Base-by-base conservation (phyloP, 176 grass and related monocot species). In the Paspalum vaginatum region DNA sequence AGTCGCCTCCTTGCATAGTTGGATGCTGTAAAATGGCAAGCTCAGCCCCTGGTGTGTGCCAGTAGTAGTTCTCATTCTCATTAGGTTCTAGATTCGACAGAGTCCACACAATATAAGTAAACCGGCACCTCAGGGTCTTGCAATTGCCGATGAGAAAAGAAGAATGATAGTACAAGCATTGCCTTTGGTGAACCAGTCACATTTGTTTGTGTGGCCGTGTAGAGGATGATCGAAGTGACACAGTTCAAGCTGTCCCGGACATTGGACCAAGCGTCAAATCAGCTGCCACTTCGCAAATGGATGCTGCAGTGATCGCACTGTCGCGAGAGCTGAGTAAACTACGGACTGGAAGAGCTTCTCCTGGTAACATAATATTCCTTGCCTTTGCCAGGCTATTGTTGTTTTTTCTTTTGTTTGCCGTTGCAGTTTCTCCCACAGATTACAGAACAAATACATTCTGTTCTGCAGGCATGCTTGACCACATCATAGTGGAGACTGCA, bases 381-480 rank as follows among this genome's bases (percentile, higher is more conserved):
- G 12, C 60, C 20, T 79, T 58, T 27, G 27, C 54, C 43, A 62
- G 83, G 27, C 39, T 27, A 58, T 56, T 79, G 61, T 61, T 83
- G 58, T 44, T 63, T 50, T 75, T 8, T 8, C 8, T 11, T 22
- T 61, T 79, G 32, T 66, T 67, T 48, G 26, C 59, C 25, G 76
- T 5, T 87, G 22, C 8, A 38, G 21, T 58, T 61, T 57, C 20
- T 73, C 13, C 9, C 7, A 38, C 24, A 49, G 26, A 79, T 82
- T 54, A 62, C 52, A 47, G n/a, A 41, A 53, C 38, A 67, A 41
- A 81, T 43, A 14, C 66, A 6, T 78, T 41, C 27, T 81, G 13
- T 84, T 58, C 39, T 81, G 20, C 62, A 99, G 96, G 92, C 22
- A 99, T 95, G 86, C 96, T 95, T 68, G 96, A 99, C 82, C 92